These are phyloP conservation scores for Climacium dendroides DNA, from an alignment of 225 moss, liverwort and hornwort species.

Conservation along the genomic window DNA sequence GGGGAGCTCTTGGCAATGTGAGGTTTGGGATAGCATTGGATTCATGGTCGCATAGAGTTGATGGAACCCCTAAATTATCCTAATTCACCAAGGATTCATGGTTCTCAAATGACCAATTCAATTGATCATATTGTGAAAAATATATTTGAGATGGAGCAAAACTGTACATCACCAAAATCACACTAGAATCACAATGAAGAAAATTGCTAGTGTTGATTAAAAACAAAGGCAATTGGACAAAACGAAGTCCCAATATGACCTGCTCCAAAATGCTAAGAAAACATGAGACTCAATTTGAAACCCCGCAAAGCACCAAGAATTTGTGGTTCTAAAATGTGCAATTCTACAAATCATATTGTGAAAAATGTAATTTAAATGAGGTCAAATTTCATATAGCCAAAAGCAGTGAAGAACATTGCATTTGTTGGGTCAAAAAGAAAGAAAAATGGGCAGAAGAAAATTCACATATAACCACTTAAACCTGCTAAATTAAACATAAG, in stretches of 20 bases:
- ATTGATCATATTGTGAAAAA: background rate
- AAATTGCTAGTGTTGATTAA: background rate
- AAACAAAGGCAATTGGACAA: background rate
- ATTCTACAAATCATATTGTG: background rate
- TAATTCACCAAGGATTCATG: background rate
- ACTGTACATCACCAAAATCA: background rate
- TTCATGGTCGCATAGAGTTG: background rate
- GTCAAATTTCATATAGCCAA: background rate
- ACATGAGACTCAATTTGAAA: too few species aligned
- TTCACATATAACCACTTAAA: background rate
- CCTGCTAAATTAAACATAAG: background rate
- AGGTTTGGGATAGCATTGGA: background rate
- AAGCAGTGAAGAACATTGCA: background rate
- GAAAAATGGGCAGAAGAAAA: background rate
- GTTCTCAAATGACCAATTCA: background rate
- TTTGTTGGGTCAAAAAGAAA: background rate
- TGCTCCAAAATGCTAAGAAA: background rate
- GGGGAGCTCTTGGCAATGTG: background rate
- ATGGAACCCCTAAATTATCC: background rate
- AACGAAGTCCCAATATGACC: background rate
- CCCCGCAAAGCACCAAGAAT: background rate
- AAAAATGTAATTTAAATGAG: background rate
- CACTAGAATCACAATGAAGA: background rate
- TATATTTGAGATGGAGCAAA: background rate
- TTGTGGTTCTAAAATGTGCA: background rate